phyloP scores from a whole-genome alignment of 441 rosid species.

The Macaranga tanarius region DNA sequence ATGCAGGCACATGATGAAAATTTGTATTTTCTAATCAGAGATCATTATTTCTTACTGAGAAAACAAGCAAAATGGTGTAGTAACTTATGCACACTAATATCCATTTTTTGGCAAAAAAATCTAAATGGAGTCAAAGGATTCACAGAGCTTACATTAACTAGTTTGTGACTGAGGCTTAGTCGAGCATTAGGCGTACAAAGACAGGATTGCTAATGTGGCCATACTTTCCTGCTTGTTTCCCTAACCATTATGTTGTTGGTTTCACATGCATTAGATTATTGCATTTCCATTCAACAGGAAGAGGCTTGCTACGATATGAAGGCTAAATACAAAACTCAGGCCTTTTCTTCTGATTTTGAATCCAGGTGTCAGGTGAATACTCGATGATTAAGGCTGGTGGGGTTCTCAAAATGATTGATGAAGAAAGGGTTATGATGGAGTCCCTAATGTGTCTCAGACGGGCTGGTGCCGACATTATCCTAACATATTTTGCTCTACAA shows the following conservation, averaged over 20 bases:
- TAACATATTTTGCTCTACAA: constrained; percentile 89
- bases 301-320: not conserved
- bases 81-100: not conserved
- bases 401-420: constrained; percentile 91
- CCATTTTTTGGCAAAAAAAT: not conserved
- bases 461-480: constrained; percentile 89
- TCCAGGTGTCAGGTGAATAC: constrained; percentile 95
- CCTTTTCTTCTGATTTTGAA: constrained; percentile 3
- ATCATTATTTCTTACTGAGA: not conserved
- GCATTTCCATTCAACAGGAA: not conserved
- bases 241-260: no score
- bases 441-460: constrained; percentile 86
- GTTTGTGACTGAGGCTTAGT: not conserved
- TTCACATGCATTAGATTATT: not conserved
- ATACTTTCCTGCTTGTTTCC: not conserved
- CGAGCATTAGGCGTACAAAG: not conserved
- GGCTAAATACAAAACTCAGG: not conserved
- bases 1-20: not conserved
- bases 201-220: constrained; percentile 1
- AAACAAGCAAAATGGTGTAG: not conserved
- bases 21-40: not conserved
- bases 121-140: not conserved
- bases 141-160: not conserved
- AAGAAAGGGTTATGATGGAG: constrained; percentile 96
- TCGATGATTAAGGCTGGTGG: constrained; percentile 97